Conservation (phyloP, 257 asterid species). For the Przewalskia tangutica region DNA sequence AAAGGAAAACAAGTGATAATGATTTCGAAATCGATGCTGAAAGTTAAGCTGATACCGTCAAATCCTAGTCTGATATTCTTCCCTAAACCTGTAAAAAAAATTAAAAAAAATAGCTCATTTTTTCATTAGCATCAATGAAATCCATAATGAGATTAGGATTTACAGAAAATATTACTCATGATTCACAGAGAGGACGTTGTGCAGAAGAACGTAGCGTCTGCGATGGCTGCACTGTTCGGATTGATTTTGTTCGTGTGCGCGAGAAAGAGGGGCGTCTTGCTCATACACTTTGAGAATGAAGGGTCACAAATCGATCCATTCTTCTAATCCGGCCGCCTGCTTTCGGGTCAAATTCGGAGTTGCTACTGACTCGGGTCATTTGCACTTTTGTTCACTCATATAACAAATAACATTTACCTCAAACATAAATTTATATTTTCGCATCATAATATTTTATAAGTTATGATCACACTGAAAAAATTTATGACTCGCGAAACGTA, state of each 20-base stretch:
- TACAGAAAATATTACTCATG: conserved; percentile 1
- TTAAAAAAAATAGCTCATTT: background rate
- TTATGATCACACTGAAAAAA: no score
- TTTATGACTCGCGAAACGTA: no score
- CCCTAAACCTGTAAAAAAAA: conserved; percentile 10
- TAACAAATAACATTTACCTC: no score
- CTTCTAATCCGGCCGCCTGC: background rate
- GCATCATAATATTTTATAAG: no score
- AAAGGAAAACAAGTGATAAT: background rate
- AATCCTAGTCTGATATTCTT: conserved; percentile 15
- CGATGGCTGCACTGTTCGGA: background rate
- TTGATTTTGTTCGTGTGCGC: background rate
- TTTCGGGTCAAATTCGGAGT: background rate
- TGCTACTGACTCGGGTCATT: background rate
- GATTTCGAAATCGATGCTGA: background rate
- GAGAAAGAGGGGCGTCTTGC: no score
- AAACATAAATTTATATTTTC: no score
- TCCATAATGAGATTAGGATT: background rate
- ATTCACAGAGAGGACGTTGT: background rate
- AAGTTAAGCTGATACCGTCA: background rate
- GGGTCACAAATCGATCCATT: background rate
- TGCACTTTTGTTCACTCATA: no score
- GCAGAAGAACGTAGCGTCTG: background rate
- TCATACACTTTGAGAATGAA: background rate
- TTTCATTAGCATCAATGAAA: background rate